Base-by-base conservation (phyloP, 2,329 filamentous ascomycete genomes). In the Cadophora sp. region DNA sequence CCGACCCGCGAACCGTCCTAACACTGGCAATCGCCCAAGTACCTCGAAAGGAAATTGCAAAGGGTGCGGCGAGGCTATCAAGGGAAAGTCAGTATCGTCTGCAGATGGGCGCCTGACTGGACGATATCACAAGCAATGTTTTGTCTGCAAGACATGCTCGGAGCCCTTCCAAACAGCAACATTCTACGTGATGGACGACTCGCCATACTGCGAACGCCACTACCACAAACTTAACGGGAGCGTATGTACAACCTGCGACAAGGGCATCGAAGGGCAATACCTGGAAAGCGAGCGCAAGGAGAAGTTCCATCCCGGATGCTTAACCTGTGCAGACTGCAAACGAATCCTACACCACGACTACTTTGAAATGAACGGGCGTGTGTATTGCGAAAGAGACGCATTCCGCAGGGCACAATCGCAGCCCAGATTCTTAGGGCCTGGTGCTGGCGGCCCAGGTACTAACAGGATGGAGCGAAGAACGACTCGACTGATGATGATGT, bases 111-210 rank as follows among this genome's bases (percentile, higher is more conserved):
- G 94, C 27, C 84, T 99, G 27, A 97, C 93, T 0, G 96, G 96
- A 11, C 91, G 94, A 71, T 99, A 97, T 79, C 96, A 99, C 84
- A 97, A 97, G 79, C 87, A 91, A 4, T 99, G 95, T 79, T 98
- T 99, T 77, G 92, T 95, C 12, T 99, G 96, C 84, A 87, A 89
- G 4, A 94, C 91, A 1, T 99, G 96, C 82, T 83, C 84, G 12
- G 86, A 89, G 64, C 91, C 94, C 0, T 99, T 98, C 77, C 84
- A 89, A 24, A 97, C 94, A 0, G 87, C 93, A 1, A 94, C 96
- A 68, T 98, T 98, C 75, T 99, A 99, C 78, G 94, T 99, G 12
- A 87, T 94, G 68, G 82, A 91, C 72, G 93, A 99, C 80, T 86
- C 89, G 68, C 96, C 96, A 0, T 97, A 95, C 80, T 98, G 96